A percentile compares a stretch with the other conserved stretches of the same genome.
These are phyloP conservation scores for Peronospora tabacina DNA, from an alignment of 352 stramenopile genomes.

Conservation along the genomic window DNA sequence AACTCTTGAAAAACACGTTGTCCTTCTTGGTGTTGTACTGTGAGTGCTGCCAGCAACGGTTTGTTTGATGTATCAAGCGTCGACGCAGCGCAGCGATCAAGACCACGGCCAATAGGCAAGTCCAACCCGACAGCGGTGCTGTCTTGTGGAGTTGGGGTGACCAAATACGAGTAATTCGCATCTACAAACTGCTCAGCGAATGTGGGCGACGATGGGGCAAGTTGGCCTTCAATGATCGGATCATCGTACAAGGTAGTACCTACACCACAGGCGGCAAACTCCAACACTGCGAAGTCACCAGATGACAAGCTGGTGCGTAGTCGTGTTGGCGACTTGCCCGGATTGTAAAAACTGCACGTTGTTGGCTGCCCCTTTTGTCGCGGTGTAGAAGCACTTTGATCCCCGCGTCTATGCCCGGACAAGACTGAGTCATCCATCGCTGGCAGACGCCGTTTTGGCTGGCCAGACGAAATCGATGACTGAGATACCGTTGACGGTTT, in stretches of 20 bases:
- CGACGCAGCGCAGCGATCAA: conserved; percentile 21
- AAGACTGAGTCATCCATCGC: conserved; percentile 41
- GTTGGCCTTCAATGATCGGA: conserved; percentile 33
- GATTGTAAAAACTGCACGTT: conserved; percentile 34
- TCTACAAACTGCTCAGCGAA: conserved; percentile 21
- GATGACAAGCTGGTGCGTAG: conserved; percentile 26
- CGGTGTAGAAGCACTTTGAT: conserved; percentile 20
- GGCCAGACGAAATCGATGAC: conserved; percentile 17
- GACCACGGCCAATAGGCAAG: conserved; percentile 8
- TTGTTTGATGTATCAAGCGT: conserved; percentile 35
- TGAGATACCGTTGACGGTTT: conserved; percentile 16
- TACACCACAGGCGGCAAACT: conserved; percentile 17
- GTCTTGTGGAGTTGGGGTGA: conserved; percentile 10
- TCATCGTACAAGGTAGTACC: conserved; percentile 32
- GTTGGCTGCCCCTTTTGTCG: conserved; percentile 21
- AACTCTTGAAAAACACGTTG: conserved; percentile 36
- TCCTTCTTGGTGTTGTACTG: conserved; percentile 34
- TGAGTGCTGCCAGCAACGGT: conserved; percentile 28
- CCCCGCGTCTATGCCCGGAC: conserved; percentile 18
- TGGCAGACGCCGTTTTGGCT: conserved; percentile 18
- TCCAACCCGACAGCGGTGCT: conserved; percentile 6
- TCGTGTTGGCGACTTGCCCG: conserved; percentile 21
- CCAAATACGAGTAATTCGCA: conserved; percentile 9
- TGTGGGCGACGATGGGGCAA: conserved; percentile 24
- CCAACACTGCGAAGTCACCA: conserved; percentile 21